Evolutionary conservation across 192 early-diverging fungal genomes (phyloP).

Genomic region (Coemansia reversa): DNA sequence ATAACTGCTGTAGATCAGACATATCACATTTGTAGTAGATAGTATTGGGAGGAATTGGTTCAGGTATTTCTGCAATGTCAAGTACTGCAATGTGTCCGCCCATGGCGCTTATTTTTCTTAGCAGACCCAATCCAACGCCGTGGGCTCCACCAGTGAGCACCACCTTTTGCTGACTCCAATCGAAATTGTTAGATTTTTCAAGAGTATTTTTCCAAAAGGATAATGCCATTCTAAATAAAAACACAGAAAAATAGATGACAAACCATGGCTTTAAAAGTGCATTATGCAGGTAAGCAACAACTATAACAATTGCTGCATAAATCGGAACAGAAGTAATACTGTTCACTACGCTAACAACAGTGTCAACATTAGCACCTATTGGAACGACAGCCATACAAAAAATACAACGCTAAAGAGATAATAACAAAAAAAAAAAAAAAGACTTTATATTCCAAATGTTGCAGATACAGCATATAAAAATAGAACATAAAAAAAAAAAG

Average conservation of each 20-base stretch:
- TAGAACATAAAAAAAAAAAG: not conserved
- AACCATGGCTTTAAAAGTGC: conserved; percentile 11
- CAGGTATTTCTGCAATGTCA: conserved; percentile 28
- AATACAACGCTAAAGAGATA: too few relatives aligned
- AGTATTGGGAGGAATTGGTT: conserved; percentile 2
- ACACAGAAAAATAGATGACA: conserved; percentile 9
- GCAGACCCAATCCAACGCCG: conserved; percentile 44
- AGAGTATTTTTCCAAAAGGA: not conserved
- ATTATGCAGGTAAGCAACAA: conserved; percentile 11
- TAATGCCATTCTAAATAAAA: conserved; percentile 2
- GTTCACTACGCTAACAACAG: conserved; percentile 5
- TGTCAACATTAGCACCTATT: conserved; percentile 40
- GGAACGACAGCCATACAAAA: not conserved
- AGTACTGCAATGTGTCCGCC: conserved; percentile 31
- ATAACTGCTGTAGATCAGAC: conserved; percentile 16
- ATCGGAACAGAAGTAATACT: conserved; percentile 10
- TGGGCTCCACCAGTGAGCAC: conserved; percentile 48
- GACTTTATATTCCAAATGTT: not conserved
- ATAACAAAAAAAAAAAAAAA: too few relatives aligned
- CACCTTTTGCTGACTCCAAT: conserved; percentile 39
- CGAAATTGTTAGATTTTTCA: conserved; percentile 1
- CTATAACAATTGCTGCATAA: conserved; percentile 8
- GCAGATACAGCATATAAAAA: conserved; percentile 3
- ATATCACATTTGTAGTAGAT: conserved; percentile 43
- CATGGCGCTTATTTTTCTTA: conserved; percentile 11